Base-by-base conservation (phyloP, 1,139 yeast genomes). In the Casaregolazyma lundiana region DNA sequence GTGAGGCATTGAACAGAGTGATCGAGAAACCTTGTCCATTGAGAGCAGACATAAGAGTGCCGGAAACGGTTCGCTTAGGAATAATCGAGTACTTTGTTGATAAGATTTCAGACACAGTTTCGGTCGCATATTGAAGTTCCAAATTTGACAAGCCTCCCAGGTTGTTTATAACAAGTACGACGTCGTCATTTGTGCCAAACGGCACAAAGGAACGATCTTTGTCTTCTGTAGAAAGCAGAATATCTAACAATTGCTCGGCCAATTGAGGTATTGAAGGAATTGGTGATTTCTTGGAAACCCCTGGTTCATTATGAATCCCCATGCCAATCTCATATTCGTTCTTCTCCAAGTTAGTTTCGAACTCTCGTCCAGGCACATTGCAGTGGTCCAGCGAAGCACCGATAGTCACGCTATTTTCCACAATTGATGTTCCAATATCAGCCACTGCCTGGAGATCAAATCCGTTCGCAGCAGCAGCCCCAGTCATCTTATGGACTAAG, bases 291-390 rank as follows among this genome's bases (percentile, higher is more conserved):
- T 83, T 78, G 53, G 77, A 72, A 46, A 80, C 79, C 48, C 97
- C 97, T 0, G 96, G 94, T 62, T 90, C 97, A 61, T 90, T 90
- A 66, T 90, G 97, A 53, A 90, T 89, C 43, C 97, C 97, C 80
- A 90, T 83, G 22, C 97, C 97, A 53, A 90, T 73, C 65, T 90
- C 97, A 57, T 84, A 83, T 63, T 87, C 89, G 15, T 70, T 75
- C 38, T 69, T 71, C 34, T 66, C 67, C 52, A 82, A 75, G 43
- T 76, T 76, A 11, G 76, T 72, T 54, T 77, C 82, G 48, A 73
- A 75, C 43, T 71, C 65, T 51, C 82, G 76, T 5, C 95, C 96
- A 2, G 97, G 97, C 37, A 88, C 95, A 41, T 86, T 80, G 47
- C 95, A 88, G 58, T 94, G 88, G 58, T 86, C 96, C 56, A 90